phyloP scores from a whole-genome alignment of 2,329 filamentous ascomycete species.

The Fusarium sp. region DNA sequence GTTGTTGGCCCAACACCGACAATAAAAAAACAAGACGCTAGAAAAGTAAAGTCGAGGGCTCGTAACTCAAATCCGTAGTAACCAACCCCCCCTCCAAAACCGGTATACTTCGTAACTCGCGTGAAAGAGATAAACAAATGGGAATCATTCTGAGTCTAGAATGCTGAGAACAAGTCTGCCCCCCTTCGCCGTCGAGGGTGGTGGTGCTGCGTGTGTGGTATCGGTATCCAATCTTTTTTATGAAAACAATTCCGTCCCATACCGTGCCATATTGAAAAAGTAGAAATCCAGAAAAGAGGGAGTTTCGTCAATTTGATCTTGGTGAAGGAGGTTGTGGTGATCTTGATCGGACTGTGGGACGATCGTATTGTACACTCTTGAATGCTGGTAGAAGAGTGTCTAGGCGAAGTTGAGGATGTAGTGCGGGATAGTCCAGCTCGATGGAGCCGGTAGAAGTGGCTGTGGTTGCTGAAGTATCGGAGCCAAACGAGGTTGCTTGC shows the following conservation, averaged over 20 bases:
- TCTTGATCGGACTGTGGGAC: slow-evolving; percentile 31
- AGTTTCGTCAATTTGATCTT: slow-evolving; percentile 32
- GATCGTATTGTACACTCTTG: slow-evolving; percentile 36
- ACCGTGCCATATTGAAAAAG: slow-evolving; percentile 1
- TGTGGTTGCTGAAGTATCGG: slow-evolving; percentile 35
- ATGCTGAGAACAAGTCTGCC: slow-evolving; percentile 20
- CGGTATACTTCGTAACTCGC: slow-evolving; percentile 16
- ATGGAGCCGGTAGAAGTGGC: slow-evolving; percentile 26
- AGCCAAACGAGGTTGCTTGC: slow-evolving; percentile 39
- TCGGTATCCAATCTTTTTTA: slow-evolving; percentile 28
- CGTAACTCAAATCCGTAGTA: not conserved
- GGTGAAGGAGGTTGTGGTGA: slow-evolving; percentile 41
- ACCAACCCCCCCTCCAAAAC: not conserved
- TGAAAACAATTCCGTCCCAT: slow-evolving; percentile 11
- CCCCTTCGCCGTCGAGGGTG: slow-evolving; percentile 19
- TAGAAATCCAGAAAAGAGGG: not conserved
- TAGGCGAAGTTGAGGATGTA: slow-evolving; percentile 26
- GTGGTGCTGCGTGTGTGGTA: not conserved
- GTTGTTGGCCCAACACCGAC: slow-evolving; percentile 28
- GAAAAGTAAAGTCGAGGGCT: slow-evolving; percentile 2
- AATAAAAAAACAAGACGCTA: slow-evolving; percentile 10
- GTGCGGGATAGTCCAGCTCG: slow-evolving; percentile 22
- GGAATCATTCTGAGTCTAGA: slow-evolving; percentile 29
- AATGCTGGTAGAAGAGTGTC: slow-evolving; percentile 36
- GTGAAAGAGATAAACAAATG: slow-evolving; percentile 9